Conservation (phyloP, 192 early-diverging fungal species). For the Backusella mclennaniae region DNA sequence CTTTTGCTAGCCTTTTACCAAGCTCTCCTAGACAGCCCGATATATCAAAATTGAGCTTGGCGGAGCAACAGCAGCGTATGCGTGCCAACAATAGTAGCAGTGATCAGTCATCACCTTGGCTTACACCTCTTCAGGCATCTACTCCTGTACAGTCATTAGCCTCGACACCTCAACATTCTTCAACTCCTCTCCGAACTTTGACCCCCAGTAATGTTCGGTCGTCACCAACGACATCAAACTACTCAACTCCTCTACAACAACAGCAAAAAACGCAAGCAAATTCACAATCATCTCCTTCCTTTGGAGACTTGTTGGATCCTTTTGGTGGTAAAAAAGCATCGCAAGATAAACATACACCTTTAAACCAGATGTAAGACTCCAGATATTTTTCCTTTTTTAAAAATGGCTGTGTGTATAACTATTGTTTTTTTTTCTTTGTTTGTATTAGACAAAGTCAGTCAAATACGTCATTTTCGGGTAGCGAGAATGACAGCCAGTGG, state of each 20-base stretch:
- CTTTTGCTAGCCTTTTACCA: background rate
- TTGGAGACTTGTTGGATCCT: constrained; percentile 30
- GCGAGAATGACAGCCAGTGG: constrained; percentile 12
- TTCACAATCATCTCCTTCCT: constrained; percentile 2
- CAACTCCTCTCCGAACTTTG: background rate
- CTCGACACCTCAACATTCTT: background rate
- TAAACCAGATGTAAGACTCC: constrained; percentile 32
- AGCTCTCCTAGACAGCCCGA: background rate
- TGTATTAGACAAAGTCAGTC: background rate
- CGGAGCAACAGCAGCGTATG: constrained; percentile 8
- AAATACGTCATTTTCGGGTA: background rate
- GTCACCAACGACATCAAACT: constrained; percentile 9
- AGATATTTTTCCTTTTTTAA: background rate
- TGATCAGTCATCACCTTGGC: constrained; percentile 14
- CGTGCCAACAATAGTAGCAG: background rate
- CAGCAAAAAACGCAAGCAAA: background rate
- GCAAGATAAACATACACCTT: constrained; percentile 8
- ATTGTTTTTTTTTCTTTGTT: background rate
- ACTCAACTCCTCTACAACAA: background rate
- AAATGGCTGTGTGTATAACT: background rate
- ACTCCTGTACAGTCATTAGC: background rate
- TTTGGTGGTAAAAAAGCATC: background rate
- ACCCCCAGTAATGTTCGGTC: background rate
- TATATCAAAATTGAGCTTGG: constrained; percentile 16
- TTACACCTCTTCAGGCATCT: constrained; percentile 2